Conservation (phyloP, 768 basidiomycete species). For the Asterophora parasitica region DNA sequence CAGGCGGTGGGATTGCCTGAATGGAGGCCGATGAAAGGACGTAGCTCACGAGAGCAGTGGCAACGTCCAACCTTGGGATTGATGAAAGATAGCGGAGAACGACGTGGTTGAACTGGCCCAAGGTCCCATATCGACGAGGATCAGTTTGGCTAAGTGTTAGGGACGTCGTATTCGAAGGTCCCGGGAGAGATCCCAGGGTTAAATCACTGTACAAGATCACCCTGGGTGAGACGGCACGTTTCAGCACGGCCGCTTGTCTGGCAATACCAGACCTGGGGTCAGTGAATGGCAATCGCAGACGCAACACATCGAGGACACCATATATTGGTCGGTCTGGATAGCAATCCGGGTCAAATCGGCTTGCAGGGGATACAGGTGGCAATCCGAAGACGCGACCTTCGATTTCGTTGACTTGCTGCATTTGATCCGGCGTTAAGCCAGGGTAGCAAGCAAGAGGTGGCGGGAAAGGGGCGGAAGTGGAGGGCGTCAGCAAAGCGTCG, state of each 20-base stretch:
- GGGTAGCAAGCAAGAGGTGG: conserved; percentile 61
- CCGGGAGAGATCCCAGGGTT: conserved; percentile 44
- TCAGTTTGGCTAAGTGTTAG: conserved; percentile 32
- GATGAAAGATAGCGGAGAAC: conserved; percentile 51
- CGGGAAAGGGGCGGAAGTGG: conserved; percentile 44
- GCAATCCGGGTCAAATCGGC: conserved; percentile 45
- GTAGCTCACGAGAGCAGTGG: conserved; percentile 44
- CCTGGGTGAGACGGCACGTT: conserved; percentile 39
- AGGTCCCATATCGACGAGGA: conserved; percentile 52
- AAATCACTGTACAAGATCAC: conserved; percentile 49
- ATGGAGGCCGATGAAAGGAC: conserved; percentile 32
- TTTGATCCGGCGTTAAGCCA: conserved; percentile 34
- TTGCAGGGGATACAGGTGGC: conserved; percentile 22
- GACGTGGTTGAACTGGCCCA: conserved; percentile 51
- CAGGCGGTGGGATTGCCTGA: conserved; percentile 36
- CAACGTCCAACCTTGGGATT: conserved; percentile 40
- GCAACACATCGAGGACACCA: conserved; percentile 53
- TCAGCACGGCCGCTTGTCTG: conserved; percentile 48
- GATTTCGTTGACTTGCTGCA: conserved; percentile 39
- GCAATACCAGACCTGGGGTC: conserved; percentile 38
- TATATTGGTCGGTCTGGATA: conserved; percentile 58
- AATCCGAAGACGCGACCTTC: conserved; percentile 53
- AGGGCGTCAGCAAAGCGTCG: conserved; percentile 35
- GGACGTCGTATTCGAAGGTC: conserved; percentile 23
- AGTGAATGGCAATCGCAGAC: conserved; percentile 53